Percentiles rank a stretch among this genome's conserved stretches.
phyloP scores from a whole-genome alignment of 805 yeast genomes.

The Zygosaccharomyces lentus region DNA sequence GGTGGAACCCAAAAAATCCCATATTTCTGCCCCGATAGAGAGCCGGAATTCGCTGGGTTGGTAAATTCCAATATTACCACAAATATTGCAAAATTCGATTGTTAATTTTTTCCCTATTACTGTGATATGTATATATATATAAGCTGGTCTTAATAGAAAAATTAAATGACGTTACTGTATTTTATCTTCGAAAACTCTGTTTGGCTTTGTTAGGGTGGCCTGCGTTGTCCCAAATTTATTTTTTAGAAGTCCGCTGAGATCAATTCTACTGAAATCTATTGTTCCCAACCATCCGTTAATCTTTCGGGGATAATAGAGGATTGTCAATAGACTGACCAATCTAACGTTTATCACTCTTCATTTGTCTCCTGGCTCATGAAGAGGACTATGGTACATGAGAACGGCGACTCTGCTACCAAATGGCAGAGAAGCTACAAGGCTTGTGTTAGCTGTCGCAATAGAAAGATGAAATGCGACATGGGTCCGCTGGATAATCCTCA shows the following conservation, averaged over 20 bases:
- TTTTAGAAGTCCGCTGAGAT: too few relatives aligned
- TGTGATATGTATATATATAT: background rate
- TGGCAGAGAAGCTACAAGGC: constrained; percentile 74
- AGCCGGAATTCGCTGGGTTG: constrained; percentile 16
- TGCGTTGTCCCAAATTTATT: too few relatives aligned
- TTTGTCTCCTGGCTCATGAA: background rate
- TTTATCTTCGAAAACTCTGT: background rate
- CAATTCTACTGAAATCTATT: too few relatives aligned
- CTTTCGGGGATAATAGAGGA: too few relatives aligned
- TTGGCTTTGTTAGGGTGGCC: background rate
- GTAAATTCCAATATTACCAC: constrained; percentile 1
- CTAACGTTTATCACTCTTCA: too few relatives aligned
- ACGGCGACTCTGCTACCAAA: constrained; percentile 17
- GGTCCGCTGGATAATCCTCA: constrained; percentile 70
- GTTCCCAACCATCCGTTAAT: too few relatives aligned
- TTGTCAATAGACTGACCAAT: too few relatives aligned
- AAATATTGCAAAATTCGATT: too few relatives aligned
- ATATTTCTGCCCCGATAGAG: constrained; percentile 11
- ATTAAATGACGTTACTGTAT: background rate
- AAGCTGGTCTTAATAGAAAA: background rate
- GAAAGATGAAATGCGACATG: constrained; percentile 83
- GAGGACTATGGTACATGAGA: background rate
- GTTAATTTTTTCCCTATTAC: background rate
- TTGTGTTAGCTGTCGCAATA: constrained; percentile 76
- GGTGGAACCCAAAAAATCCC: constrained; percentile 7